phyloP scores from a whole-genome alignment of 163 green algal species.

The Prototheca wickerhamii region DNA sequence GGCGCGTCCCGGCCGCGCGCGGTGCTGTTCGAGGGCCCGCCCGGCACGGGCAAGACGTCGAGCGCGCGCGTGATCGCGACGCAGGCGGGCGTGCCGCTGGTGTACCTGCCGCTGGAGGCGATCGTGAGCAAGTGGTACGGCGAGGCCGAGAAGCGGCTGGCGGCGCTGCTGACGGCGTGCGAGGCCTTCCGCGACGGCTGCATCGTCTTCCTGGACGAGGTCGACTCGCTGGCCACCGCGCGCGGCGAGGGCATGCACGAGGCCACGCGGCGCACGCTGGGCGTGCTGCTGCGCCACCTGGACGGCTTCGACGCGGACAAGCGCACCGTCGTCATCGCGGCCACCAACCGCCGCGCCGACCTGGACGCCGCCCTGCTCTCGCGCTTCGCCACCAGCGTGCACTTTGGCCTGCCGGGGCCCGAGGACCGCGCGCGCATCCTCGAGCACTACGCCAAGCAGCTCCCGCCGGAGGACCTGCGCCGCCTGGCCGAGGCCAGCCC shows the following conservation, averaged over 20 bases:
- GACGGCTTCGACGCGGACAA: slow-evolving; percentile 73
- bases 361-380: slow-evolving; percentile 78
- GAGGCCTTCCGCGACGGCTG: slow-evolving; percentile 47
- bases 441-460: slow-evolving; percentile 57
- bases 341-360: slow-evolving; percentile 78
- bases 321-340: slow-evolving; percentile 70
- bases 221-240: slow-evolving; percentile 76
- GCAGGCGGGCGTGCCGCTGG: slow-evolving; percentile 64
- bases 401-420: slow-evolving; percentile 68
- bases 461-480: slow-evolving; percentile 17
- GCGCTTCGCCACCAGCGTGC: slow-evolving; percentile 52
- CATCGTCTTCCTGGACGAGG: slow-evolving; percentile 91
- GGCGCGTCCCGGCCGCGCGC: slow-evolving; percentile 59
- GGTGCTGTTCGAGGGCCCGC: slow-evolving; percentile 87
- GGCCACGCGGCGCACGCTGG: slow-evolving; percentile 68
- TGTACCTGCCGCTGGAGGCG: slow-evolving; percentile 89
- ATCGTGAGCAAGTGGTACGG: slow-evolving; percentile 78
- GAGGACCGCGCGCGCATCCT: slow-evolving; percentile 58
- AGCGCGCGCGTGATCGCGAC: slow-evolving; percentile 43
- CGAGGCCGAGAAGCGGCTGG: slow-evolving; percentile 77
- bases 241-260: slow-evolving; percentile 66
- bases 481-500: slow-evolving; percentile 46
- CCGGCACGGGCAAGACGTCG: slow-evolving; percentile 79
- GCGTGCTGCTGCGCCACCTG: slow-evolving; percentile 81
- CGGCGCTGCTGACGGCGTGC: slow-evolving; percentile 29